Percentiles rank a stretch among this genome's conserved stretches.
Evolutionary conservation across 1,284 basidiomycete species (phyloP).

Genomic region (Ustilago tritici): DNA sequence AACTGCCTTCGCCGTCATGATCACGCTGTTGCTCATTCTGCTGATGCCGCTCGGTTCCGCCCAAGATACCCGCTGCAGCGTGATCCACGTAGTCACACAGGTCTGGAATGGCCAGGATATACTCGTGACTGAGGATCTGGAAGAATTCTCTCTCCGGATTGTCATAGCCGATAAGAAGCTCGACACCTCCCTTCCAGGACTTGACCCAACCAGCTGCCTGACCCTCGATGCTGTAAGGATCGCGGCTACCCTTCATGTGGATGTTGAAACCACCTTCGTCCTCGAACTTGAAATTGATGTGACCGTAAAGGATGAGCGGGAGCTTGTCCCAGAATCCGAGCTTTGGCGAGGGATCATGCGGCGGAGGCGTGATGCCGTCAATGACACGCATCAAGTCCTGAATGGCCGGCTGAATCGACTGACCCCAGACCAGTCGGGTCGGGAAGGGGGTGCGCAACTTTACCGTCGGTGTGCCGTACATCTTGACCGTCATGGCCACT

Average conservation of each 20-base stretch:
- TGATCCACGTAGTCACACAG: conserved; percentile 72
- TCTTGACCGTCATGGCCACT: conserved; percentile 94
- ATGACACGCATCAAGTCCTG: conserved; percentile 88
- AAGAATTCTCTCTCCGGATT: conserved; percentile 84
- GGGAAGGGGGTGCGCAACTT: conserved; percentile 77
- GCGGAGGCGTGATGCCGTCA: conserved; percentile 83
- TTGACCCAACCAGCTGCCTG: conserved; percentile 89
- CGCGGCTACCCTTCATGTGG: conserved; percentile 78
- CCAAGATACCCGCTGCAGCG: conserved; percentile 70
- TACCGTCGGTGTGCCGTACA: conserved; percentile 79
- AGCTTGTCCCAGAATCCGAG: conserved; percentile 95
- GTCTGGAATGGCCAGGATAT: conserved; percentile 67
- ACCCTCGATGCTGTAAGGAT: conserved; percentile 83
- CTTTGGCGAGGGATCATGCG: conserved; percentile 85
- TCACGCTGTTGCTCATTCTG: conserved; percentile 8
- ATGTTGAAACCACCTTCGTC: conserved; percentile 78
- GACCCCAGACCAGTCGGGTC: conserved; percentile 88
- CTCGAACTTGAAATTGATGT: conserved; percentile 78
- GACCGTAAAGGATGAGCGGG: conserved; percentile 80
- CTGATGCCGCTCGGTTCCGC: conserved; percentile 16
- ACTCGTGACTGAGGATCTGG: conserved; percentile 82
- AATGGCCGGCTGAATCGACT: conserved; percentile 86
- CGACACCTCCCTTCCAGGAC: conserved; percentile 83
- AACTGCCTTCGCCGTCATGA: conserved; percentile 26
- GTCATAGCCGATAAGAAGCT: conserved; percentile 79